Conservation (phyloP, 257 asterid genomes). For the Euphrasia confusa region DNA sequence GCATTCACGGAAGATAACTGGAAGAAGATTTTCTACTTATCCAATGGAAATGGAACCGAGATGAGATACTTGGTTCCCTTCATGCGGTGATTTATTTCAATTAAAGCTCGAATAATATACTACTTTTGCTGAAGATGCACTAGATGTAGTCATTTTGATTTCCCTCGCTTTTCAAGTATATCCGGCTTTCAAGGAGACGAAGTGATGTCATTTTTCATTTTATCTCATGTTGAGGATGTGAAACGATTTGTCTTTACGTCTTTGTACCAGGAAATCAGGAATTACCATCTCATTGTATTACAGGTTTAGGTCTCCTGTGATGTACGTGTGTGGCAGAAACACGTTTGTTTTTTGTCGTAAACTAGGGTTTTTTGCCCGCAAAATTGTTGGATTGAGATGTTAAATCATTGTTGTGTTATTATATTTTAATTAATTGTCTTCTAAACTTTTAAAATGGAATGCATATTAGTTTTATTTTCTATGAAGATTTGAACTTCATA, state of each 20-base stretch:
- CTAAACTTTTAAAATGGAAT: no score
- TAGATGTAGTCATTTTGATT: background rate
- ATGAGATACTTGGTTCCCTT: slow-evolving; percentile 77
- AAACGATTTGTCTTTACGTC: background rate
- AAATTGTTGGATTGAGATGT: no score
- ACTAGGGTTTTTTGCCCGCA: no score
- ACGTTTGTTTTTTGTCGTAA: background rate
- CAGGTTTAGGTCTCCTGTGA: background rate
- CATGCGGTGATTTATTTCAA: slow-evolving; percentile 54
- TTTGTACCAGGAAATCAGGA: slow-evolving; percentile 5
- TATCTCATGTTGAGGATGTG: background rate
- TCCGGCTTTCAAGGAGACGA: background rate
- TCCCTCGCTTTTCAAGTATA: background rate
- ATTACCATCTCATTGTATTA: background rate
- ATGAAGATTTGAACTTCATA: no score
- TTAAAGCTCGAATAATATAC: background rate
- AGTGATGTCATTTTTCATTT: background rate
- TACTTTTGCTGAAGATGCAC: slow-evolving; percentile 10
- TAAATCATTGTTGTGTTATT: no score
- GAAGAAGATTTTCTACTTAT: slow-evolving; percentile 88
- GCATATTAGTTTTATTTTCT: no score
- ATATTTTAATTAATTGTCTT: background rate
- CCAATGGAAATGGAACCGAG: slow-evolving; percentile 94
- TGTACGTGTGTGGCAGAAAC: background rate
- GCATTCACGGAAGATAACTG: slow-evolving; percentile 86